Evolutionary conservation across 352 stramenopile genomes (phyloP).

Genomic region (Pythium aristosporum): DNA sequence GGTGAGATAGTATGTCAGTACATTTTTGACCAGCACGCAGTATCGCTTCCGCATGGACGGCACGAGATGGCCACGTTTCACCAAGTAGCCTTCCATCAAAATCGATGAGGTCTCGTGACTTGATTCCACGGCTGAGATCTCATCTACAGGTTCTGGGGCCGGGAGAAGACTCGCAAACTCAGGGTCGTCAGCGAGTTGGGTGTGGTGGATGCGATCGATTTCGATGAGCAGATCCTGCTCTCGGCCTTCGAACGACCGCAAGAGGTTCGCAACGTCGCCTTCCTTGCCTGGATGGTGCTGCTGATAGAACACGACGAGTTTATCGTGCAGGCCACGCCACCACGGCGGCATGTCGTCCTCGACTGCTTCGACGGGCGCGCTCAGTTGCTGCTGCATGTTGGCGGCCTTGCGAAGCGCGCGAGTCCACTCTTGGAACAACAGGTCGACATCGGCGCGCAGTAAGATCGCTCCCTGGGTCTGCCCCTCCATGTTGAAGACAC

Average conservation of each 20-base stretch:
- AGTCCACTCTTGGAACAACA: slow-evolving; percentile 25
- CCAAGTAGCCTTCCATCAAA: slow-evolving; percentile 74
- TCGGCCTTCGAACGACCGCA: slow-evolving; percentile 55
- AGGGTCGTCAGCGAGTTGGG: slow-evolving; percentile 34
- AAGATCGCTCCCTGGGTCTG: slow-evolving; percentile 21
- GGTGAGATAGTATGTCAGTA: slow-evolving; percentile 65
- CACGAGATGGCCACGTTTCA: slow-evolving; percentile 69
- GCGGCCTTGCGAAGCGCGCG: slow-evolving; percentile 17
- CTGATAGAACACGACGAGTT: slow-evolving; percentile 84
- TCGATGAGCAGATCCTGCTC: slow-evolving; percentile 51
- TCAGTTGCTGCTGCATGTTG: slow-evolving; percentile 6
- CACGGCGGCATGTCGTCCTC: slow-evolving; percentile 9
- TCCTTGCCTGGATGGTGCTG: slow-evolving; percentile 88
- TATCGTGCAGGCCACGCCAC: slow-evolving; percentile 32
- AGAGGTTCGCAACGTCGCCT: slow-evolving; percentile 61
- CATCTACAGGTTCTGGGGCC: neutral
- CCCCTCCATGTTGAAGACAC: slow-evolving; percentile 26
- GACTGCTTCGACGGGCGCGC: neutral
- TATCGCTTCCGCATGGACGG: slow-evolving; percentile 79
- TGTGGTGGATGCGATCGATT: slow-evolving; percentile 73
- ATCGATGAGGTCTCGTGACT: slow-evolving; percentile 13
- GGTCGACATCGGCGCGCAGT: slow-evolving; percentile 23
- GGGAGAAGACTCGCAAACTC: slow-evolving; percentile 29
- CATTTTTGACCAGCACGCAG: slow-evolving; percentile 53
- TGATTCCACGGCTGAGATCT: neutral